Percentiles rank a stretch among this genome's conserved stretches.
phyloP scores from a whole-genome alignment of 2,329 filamentous ascomycete species.

The Fusarium siculi region DNA sequence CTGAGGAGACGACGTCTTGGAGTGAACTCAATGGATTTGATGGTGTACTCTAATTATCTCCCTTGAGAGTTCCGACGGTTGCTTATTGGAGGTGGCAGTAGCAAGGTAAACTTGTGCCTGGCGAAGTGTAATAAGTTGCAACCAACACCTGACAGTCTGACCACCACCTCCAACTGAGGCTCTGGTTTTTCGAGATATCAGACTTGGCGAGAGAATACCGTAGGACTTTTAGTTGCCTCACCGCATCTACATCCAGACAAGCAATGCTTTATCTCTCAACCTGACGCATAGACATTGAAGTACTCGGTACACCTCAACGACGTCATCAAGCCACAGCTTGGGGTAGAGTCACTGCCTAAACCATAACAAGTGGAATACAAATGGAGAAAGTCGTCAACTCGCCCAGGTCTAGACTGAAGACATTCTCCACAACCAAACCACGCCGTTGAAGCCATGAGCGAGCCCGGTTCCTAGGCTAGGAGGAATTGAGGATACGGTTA shows the following conservation, averaged over 20 bases:
- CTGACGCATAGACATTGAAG: neutral
- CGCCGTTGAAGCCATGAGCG: slow-evolving; percentile 13
- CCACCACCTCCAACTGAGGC: neutral
- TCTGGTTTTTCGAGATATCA: neutral
- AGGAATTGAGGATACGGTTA: neutral
- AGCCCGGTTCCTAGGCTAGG: neutral
- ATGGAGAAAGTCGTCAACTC: slow-evolving; percentile 9
- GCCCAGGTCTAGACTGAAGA: slow-evolving; percentile 6
- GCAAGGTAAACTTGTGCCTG: slow-evolving; percentile 7
- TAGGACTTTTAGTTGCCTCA: neutral
- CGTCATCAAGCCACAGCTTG: slow-evolving; percentile 23
- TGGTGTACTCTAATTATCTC: slow-evolving; percentile 15
- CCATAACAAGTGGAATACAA: slow-evolving; percentile 24
- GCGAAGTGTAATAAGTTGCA: slow-evolving; percentile 21
- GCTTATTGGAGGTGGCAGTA: slow-evolving; percentile 15
- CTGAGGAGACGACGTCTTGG: slow-evolving; percentile 6
- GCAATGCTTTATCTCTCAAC: neutral
- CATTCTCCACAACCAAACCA: slow-evolving; percentile 11
- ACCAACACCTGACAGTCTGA: slow-evolving; percentile 14
- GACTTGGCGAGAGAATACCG: neutral
- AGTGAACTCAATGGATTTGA: slow-evolving; percentile 3
- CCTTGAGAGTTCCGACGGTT: neutral
- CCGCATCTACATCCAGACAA: neutral
- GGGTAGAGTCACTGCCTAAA: slow-evolving; percentile 9
- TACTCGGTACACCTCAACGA: neutral